Conservation (phyloP, 106 monocot genomes). For the Agapanthus africanus region DNA sequence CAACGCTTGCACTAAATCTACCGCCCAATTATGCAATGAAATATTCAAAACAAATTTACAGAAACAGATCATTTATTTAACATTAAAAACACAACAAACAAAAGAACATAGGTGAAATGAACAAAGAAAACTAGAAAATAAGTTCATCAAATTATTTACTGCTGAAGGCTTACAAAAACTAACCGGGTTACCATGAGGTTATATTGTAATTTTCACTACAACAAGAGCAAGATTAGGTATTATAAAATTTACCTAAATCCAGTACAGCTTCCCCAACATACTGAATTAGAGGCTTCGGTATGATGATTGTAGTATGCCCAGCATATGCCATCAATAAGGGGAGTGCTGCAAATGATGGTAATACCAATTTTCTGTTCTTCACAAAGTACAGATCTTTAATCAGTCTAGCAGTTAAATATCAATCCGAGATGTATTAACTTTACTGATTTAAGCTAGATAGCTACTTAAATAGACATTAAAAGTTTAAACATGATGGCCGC, state of each 20-base stretch:
- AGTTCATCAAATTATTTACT: too few relatives aligned
- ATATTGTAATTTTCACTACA: too few relatives aligned
- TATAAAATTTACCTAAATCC: constrained; percentile 74
- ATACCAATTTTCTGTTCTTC: constrained; percentile 65
- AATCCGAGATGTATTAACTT: not conserved
- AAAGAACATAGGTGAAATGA: too few relatives aligned
- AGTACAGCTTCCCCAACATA: constrained; percentile 65
- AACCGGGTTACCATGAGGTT: too few relatives aligned
- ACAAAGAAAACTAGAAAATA: too few relatives aligned
- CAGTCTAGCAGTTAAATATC: constrained; percentile 3
- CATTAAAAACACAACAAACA: too few relatives aligned
- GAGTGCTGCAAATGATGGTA: constrained; percentile 95
- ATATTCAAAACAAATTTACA: too few relatives aligned
- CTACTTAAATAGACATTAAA: constrained; percentile 1
- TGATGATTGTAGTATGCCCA: constrained; percentile 87
- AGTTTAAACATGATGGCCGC: constrained; percentile 15
- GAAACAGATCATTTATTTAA: too few relatives aligned
- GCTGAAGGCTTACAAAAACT: too few relatives aligned
- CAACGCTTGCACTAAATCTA: too few relatives aligned
- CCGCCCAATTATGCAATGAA: too few relatives aligned
- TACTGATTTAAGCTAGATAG: not conserved
- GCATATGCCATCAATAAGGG: constrained; percentile 98
- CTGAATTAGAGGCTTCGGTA: constrained; percentile 79
- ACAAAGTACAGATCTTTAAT: constrained; percentile 9
- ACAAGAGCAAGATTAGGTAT: too few relatives aligned